Evolutionary conservation across 2,329 filamentous ascomycete genomes (phyloP).

Genomic region (Colletotrichum tofieldiae): DNA sequence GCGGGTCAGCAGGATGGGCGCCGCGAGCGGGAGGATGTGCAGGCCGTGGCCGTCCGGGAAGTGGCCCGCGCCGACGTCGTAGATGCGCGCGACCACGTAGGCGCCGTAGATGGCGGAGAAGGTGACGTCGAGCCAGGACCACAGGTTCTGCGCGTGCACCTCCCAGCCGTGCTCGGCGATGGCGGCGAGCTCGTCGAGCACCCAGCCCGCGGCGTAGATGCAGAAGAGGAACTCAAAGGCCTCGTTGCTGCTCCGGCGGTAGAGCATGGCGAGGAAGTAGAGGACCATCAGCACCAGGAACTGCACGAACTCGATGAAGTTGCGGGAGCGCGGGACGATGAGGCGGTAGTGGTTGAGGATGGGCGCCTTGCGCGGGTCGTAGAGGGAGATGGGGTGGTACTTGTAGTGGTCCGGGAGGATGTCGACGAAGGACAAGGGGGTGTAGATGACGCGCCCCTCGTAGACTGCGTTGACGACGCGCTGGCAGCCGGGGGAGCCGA

Average conservation of each 20-base stretch:
- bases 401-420: constrained; percentile 84
- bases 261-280: constrained; percentile 76
- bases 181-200: constrained; percentile 75
- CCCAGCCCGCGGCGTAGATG: constrained; percentile 78
- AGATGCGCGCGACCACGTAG: constrained; percentile 74
- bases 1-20: constrained; percentile 79
- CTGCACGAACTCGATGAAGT: constrained; percentile 76
- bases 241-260: constrained; percentile 66
- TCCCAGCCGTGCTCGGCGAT: constrained; percentile 77
- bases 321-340: constrained; percentile 78
- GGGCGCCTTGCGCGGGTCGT: constrained; percentile 76
- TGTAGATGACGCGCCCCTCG: constrained; percentile 78
- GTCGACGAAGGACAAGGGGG: constrained; percentile 79
- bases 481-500: constrained; percentile 77
- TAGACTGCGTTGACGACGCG: constrained; percentile 81
- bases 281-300: constrained; percentile 75
- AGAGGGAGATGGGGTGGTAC: constrained; percentile 78
- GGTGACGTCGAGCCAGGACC: constrained; percentile 82
- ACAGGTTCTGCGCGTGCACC: constrained; percentile 82
- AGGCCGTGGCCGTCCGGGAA: constrained; percentile 68
- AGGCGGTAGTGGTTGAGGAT: constrained; percentile 81
- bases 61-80: constrained; percentile 60
- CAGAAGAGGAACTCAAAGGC: constrained; percentile 73
- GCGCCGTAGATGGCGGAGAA: constrained; percentile 75
- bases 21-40: constrained; percentile 76